These are phyloP conservation scores for Dalbergia cultrata DNA, from an alignment of 306 rosid genomes.

Conservation along the genomic window DNA sequence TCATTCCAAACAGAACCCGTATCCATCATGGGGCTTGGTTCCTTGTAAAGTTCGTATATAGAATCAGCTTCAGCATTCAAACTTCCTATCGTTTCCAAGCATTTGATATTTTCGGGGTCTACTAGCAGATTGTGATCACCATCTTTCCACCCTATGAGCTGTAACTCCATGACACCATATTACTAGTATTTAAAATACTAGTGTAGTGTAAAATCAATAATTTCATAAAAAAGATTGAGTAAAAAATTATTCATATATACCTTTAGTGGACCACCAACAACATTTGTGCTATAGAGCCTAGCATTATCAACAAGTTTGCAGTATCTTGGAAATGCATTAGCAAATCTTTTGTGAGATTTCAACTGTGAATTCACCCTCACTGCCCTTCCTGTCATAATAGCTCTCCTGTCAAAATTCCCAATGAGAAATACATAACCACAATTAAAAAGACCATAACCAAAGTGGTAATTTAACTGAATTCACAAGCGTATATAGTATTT, in stretches of 20 bases:
- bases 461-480: neutral
- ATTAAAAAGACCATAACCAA: neutral
- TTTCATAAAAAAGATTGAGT: neutral
- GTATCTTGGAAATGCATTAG: conserved; percentile 71
- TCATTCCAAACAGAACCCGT: conserved; percentile 76
- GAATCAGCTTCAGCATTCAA: conserved; percentile 80
- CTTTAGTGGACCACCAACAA: conserved; percentile 68
- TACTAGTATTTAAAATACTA: neutral
- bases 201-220: neutral
- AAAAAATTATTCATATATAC: conserved; percentile 49
- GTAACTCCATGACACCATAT: conserved; percentile 25
- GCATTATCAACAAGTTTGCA: conserved; percentile 88
- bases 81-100: conserved; percentile 54
- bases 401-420: conserved; percentile 69
- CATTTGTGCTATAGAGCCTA: conserved; percentile 72
- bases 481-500: neutral
- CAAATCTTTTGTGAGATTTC: conserved; percentile 95
- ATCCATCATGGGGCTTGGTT: conserved; percentile 50
- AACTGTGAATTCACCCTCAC: conserved; percentile 91
- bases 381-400: conserved; percentile 79
- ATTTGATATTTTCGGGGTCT: conserved; percentile 64
- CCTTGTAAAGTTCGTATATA: conserved; percentile 67
- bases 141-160: conserved; percentile 82
- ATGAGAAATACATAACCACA: neutral
- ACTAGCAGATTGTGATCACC: conserved; percentile 63